Percentiles rank a stretch among this genome's conserved stretches.
These are phyloP conservation scores for Adiantum capillusveneris DNA, from an alignment of 75 land plant species.

Conservation along the genomic window DNA sequence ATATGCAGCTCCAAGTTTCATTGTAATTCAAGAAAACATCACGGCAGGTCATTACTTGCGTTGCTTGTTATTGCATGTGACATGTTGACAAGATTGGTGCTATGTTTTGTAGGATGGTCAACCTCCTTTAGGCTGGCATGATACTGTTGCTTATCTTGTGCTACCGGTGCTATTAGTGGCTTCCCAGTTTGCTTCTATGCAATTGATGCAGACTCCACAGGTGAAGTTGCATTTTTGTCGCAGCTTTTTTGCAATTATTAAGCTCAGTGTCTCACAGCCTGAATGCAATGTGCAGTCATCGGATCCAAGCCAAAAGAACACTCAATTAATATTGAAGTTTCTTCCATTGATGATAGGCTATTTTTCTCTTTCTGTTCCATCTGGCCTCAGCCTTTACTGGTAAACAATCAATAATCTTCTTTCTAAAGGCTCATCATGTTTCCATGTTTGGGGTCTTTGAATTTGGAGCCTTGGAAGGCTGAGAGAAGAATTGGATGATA, in stretches of 20 bases:
- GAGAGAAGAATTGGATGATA: neutral
- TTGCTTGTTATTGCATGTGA: too few relatives aligned
- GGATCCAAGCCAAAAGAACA: constrained; percentile 82
- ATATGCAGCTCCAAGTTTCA: too few relatives aligned
- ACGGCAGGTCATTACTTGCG: too few relatives aligned
- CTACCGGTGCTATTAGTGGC: constrained; percentile 70
- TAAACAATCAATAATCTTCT: constrained; percentile 15
- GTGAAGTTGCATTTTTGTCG: constrained; percentile 7
- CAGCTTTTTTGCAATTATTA: constrained; percentile 1
- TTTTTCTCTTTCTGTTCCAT: constrained; percentile 95
- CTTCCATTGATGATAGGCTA: constrained; percentile 99
- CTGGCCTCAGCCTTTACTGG: constrained; percentile 97
- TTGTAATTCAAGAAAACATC: too few relatives aligned
- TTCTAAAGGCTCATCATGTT: neutral
- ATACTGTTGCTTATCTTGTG: constrained; percentile 87
- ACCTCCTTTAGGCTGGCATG: constrained; percentile 96
- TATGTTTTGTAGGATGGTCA: constrained; percentile 76
- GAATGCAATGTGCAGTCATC: neutral
- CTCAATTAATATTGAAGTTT: constrained; percentile 66
- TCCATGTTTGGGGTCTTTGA: neutral
- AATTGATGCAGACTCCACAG: constrained; percentile 81
- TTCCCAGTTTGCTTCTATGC: constrained; percentile 87
- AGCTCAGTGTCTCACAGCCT: too few relatives aligned
- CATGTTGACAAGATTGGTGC: neutral
- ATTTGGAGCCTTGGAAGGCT: neutral